Conservation (phyloP, 345 rosid species). For the Eucalyptus regnans region DNA sequence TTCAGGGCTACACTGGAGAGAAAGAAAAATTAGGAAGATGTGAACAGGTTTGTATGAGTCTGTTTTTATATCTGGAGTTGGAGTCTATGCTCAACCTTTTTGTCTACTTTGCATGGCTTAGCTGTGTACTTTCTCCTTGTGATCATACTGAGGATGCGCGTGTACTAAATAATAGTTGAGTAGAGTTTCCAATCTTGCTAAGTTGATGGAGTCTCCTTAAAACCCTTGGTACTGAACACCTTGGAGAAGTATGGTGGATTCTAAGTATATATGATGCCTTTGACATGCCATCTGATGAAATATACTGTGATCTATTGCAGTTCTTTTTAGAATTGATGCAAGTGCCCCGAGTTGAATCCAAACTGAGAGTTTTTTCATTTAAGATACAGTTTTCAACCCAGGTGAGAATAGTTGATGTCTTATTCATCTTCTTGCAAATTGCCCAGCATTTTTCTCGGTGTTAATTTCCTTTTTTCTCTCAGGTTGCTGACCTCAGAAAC, state of each 20-base stretch:
- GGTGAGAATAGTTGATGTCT: slow-evolving; percentile 28
- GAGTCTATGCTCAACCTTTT: not conserved
- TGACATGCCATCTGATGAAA: not conserved
- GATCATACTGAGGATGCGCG: not conserved
- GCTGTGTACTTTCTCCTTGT: not conserved
- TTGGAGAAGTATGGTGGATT: not conserved
- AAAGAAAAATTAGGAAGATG: slow-evolving; percentile 84
- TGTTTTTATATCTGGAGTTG: not conserved
- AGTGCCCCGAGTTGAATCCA: slow-evolving; percentile 84
- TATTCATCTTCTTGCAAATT: not conserved
- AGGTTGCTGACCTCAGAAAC: slow-evolving; percentile 76
- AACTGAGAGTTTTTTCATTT: slow-evolving; percentile 89
- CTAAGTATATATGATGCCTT: not conserved
- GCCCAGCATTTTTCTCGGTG: not conserved
- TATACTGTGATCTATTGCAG: slow-evolving; percentile 28
- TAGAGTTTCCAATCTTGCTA: not conserved
- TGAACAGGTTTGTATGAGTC: slow-evolving; percentile 45
- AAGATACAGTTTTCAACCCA: slow-evolving; percentile 76
- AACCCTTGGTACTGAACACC: not conserved
- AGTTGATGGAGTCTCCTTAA: not conserved
- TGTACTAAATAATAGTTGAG: not conserved
- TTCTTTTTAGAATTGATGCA: slow-evolving; percentile 87
- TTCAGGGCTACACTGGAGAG: slow-evolving; percentile 78
- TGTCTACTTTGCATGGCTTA: not conserved
- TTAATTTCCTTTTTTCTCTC: not conserved